These are phyloP conservation scores for Fusarium bactridioides DNA, from an alignment of 2,329 filamentous ascomycete genomes.

Conservation along the genomic window DNA sequence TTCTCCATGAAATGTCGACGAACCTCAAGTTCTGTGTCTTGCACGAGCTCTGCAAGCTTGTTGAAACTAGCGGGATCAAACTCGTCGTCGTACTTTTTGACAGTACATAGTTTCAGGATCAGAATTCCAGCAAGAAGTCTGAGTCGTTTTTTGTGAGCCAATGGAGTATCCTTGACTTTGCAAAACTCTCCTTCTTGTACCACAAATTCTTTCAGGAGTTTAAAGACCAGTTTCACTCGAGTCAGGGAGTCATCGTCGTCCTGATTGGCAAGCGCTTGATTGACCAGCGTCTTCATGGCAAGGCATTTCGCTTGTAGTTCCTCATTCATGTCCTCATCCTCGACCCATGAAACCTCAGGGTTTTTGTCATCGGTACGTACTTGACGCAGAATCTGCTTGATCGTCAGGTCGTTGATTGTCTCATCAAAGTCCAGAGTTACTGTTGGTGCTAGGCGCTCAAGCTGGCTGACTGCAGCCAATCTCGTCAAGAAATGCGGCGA, in stretches of 20 bases:
- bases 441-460: slow-evolving; percentile 77
- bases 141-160: slow-evolving; percentile 80
- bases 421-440: slow-evolving; percentile 78
- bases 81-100: slow-evolving; percentile 77
- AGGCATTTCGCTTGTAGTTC: slow-evolving; percentile 85
- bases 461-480: slow-evolving; percentile 74
- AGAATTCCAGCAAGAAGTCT: slow-evolving; percentile 83
- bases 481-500: slow-evolving; percentile 78
- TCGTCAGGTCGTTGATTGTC: slow-evolving; percentile 78
- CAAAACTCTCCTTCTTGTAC: slow-evolving; percentile 80
- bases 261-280: slow-evolving; percentile 73
- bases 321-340: slow-evolving; percentile 74
- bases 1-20: slow-evolving; percentile 82
- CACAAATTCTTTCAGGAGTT: slow-evolving; percentile 80
- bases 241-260: slow-evolving; percentile 63
- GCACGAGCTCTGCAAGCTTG: slow-evolving; percentile 78
- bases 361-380: slow-evolving; percentile 69
- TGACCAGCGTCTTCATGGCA: slow-evolving; percentile 86
- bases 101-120: slow-evolving; percentile 82
- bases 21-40: slow-evolving; percentile 78
- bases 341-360: slow-evolving; percentile 70
- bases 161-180: slow-evolving; percentile 77
- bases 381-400: slow-evolving; percentile 76
- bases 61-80: slow-evolving; percentile 81
- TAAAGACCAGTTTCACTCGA: slow-evolving; percentile 74